Percentiles rank a stretch among this genome's conserved stretches.
Conservation (phyloP, 768 basidiomycete species). For the Russula vinacea region DNA sequence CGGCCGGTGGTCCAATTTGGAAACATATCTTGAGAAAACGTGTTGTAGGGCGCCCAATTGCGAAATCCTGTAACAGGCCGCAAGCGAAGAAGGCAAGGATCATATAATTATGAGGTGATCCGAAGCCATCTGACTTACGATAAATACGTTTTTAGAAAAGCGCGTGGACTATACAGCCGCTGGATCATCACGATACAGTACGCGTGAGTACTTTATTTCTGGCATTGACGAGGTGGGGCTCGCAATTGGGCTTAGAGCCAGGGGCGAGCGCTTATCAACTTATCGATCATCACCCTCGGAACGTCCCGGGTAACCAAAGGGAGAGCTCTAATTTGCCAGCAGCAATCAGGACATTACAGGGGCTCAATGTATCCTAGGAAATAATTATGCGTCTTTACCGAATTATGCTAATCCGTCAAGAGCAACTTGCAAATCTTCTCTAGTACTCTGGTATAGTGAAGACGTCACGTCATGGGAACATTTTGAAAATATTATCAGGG, state of each 20-base stretch:
- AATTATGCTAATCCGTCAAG: neutral
- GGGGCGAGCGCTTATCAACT: neutral
- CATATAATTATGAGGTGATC: neutral
- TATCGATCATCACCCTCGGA: neutral
- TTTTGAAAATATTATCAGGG: neutral
- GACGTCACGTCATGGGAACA: conserved; percentile 11
- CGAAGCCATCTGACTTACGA: conserved; percentile 8
- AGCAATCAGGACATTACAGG: neutral
- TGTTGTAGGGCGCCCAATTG: conserved; percentile 1
- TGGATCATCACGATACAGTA: neutral
- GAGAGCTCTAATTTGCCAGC: neutral
- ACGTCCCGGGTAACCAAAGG: neutral
- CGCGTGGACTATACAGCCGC: neutral
- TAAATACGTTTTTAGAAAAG: neutral
- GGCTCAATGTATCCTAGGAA: conserved; percentile 10
- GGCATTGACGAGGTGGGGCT: neutral
- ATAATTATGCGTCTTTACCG: conserved; percentile 9
- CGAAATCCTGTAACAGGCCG: neutral
- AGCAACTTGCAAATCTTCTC: neutral
- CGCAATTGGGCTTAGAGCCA: conserved; percentile 4
- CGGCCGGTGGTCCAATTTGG: neutral
- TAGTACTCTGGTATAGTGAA: conserved; percentile 4
- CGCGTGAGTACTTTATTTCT: neutral
- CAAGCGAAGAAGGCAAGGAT: neutral
- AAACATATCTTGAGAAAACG: conserved; percentile 8